Conservation (phyloP, 306 rosid genomes). For the Cucumis sativus region DNA sequence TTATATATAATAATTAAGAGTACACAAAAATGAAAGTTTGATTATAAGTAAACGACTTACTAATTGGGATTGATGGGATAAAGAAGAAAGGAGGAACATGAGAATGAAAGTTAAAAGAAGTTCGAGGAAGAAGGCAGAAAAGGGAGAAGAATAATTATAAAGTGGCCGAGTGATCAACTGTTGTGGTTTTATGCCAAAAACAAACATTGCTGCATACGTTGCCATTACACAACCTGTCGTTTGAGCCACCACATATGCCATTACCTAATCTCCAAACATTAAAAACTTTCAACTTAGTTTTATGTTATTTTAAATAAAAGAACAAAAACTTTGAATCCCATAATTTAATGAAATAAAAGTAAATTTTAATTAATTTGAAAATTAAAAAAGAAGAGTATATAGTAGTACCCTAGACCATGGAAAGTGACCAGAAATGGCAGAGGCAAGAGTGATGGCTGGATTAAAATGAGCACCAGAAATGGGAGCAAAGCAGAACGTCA, state of each 20-base stretch:
- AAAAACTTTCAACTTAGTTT: no score
- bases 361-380: no score
- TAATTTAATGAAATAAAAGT: no score
- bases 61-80: constrained; percentile 39
- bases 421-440: constrained; percentile 63
- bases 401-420: constrained; percentile 58
- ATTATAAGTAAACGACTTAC: constrained; percentile 12
- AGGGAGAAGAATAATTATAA: constrained; percentile 16
- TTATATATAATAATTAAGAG: no score
- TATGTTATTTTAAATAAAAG: no score
- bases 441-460: constrained; percentile 76
- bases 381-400: no score
- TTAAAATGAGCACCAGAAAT: constrained; percentile 86
- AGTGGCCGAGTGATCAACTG: constrained; percentile 45
- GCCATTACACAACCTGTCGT: constrained; percentile 50
- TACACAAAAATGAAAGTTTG: no score
- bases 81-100: constrained; percentile 57
- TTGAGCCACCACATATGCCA: constrained; percentile 50
- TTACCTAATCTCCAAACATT: constrained; percentile 22
- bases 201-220: constrained; percentile 46
- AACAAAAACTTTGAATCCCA: no score
- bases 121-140: constrained; percentile 75
- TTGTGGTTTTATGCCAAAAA: constrained; percentile 47
- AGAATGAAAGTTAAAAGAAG: constrained; percentile 62
- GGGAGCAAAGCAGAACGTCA: constrained; percentile 51